phyloP scores from a whole-genome alignment of 441 rosid species.

The Arabidopsis lyrata region DNA sequence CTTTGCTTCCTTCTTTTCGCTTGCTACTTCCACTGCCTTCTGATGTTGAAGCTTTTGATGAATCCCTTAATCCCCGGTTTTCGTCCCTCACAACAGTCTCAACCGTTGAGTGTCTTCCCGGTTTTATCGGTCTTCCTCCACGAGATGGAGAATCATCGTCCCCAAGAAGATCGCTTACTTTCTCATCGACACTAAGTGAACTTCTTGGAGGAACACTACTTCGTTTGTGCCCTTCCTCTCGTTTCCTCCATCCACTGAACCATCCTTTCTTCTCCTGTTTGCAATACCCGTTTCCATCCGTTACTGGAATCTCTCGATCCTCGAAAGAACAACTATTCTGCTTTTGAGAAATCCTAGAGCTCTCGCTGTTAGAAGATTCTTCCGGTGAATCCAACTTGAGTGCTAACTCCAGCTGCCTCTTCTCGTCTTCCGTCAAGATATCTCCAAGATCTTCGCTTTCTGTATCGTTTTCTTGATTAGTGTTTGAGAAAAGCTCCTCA shows the following conservation, averaged over 20 bases:
- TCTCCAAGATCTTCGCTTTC: slow-evolving; percentile 85
- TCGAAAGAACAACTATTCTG: slow-evolving; percentile 57
- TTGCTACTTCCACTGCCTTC: slow-evolving; percentile 58
- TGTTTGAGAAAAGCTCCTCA: slow-evolving; percentile 64
- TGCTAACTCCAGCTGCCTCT: slow-evolving; percentile 90
- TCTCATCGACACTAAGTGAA: slow-evolving; percentile 89
- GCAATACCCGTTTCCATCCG: slow-evolving; percentile 60
- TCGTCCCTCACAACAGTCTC: slow-evolving; percentile 75
- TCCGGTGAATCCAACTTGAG: slow-evolving; percentile 83
- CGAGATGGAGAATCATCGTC: slow-evolving; percentile 52
- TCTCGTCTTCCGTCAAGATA: slow-evolving; percentile 89
- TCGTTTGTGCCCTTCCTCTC: slow-evolving; percentile 70
- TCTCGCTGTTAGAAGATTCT: slow-evolving; percentile 48
- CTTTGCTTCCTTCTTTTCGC: slow-evolving; percentile 71
- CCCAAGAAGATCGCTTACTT: slow-evolving; percentile 86
- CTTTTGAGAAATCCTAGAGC: slow-evolving; percentile 61
- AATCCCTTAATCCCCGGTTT: slow-evolving; percentile 58
- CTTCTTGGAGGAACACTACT: slow-evolving; percentile 77
- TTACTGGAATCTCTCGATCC: slow-evolving; percentile 77
- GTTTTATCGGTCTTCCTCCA: slow-evolving; percentile 59
- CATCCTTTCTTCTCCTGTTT: slow-evolving; percentile 96
- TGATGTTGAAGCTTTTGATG: slow-evolving; percentile 49
- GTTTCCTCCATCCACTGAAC: slow-evolving; percentile 98
- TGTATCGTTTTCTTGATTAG: slow-evolving; percentile 70
- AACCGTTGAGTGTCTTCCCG: slow-evolving; percentile 86